Percentiles rank a stretch among this genome's conserved stretches.
phyloP scores from a whole-genome alignment of 176 grass and related monocot species.

The Aegilops bicornis region DNA sequence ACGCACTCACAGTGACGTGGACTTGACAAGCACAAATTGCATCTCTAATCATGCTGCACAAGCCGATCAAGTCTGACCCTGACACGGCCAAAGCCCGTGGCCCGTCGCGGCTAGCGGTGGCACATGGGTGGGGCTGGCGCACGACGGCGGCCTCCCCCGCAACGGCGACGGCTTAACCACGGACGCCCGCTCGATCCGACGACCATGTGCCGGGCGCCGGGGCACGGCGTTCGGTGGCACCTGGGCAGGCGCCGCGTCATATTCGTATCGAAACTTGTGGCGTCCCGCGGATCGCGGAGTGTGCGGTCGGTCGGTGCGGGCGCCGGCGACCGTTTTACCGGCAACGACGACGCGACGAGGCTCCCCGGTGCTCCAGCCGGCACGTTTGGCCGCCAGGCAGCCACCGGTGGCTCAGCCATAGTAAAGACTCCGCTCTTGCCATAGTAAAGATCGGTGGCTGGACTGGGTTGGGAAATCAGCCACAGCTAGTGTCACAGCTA shows the following conservation, averaged over 20 bases:
- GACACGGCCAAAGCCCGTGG: too few species aligned
- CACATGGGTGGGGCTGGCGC: background rate
- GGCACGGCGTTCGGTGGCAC: background rate
- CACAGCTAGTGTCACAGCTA: too few species aligned
- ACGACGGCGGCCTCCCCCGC: too few species aligned
- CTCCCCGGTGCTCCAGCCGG: too few species aligned
- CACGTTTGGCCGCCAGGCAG: background rate
- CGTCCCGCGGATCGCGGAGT: background rate
- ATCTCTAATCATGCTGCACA: too few species aligned
- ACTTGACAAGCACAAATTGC: background rate
- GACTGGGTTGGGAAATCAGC: too few species aligned
- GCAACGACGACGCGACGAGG: background rate
- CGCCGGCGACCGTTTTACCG: background rate
- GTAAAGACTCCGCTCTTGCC: too few species aligned
- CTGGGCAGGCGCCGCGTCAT: background rate
- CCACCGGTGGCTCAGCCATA: too few species aligned
- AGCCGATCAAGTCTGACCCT: too few species aligned
- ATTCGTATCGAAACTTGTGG: background rate
- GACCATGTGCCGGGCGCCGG: too few species aligned
- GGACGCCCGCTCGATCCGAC: too few species aligned
- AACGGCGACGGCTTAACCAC: background rate
- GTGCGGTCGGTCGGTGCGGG: background rate
- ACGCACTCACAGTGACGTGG: background rate
- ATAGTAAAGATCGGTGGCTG: too few species aligned
- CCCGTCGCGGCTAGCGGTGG: background rate